Evolutionary conservation across 164 flowering plant genomes (phyloP), one percentile per base, ranked within the genome.

Genomic region (Brasenia schreberi): DNA sequence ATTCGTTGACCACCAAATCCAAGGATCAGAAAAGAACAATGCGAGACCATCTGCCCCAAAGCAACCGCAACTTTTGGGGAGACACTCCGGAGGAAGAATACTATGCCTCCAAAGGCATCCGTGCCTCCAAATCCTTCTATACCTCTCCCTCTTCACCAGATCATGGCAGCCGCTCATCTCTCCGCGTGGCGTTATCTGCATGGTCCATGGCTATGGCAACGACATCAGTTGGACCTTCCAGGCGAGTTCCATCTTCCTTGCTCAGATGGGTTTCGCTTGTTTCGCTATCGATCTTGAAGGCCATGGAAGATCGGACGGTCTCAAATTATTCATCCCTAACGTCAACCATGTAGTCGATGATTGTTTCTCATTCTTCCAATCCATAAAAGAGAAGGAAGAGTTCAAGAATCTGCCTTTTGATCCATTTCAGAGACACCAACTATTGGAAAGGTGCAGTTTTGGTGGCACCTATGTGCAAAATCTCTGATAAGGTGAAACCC

Each of bases 161-260:
- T 81, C 92, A 65, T 92, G 97, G 98, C 83, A 71, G 3, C 96
- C 98, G 1, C 69, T 72, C 63, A 45, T 76, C 67, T 17, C 72
- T 62, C 86, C 90, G 19, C 83, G 84, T 5, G 98, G 74, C 72
- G 63, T 87, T 79, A 67, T 92, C 81, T 88, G 76, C 66, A 85
- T 88, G 90, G 80, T 90, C 75, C 98, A 92, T 62, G 98, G 97
- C 71, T 92, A 90, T 65, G 98, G 96, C 68, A 90, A 87, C 71
- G 90, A 90, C 80, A 79, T 88, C 80, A 82, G 88, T 80, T 90
- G 97, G 96, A 90, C 90, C 18, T 85, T 88, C 74, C 98, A 89
- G 60, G 67, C 80, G 69, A 92, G 95, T 17, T 74, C 95, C 0
- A 81, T 90, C 80, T 84, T 81, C 85, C 84, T 90, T 9, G 94